phyloP scores from a whole-genome alignment of 2,329 filamentous ascomycete genomes.

The Botrytis paeoniae region DNA sequence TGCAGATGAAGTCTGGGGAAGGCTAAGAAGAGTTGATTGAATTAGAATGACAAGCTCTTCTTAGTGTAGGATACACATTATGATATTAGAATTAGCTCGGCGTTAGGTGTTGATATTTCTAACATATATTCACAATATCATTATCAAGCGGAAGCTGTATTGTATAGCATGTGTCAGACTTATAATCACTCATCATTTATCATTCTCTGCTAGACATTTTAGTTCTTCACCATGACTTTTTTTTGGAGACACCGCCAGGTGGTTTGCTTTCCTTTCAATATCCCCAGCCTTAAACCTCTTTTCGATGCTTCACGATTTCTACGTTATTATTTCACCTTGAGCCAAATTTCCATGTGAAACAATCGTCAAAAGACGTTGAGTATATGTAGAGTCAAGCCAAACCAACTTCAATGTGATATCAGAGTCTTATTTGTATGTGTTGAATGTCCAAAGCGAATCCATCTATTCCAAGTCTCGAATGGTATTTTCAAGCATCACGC shows the following conservation, averaged over 20 bases:
- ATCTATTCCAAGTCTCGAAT: background rate
- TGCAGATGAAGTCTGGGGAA: constrained; percentile 87
- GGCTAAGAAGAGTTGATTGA: constrained; percentile 45
- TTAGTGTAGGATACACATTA: background rate
- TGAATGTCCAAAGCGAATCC: background rate
- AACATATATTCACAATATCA: background rate
- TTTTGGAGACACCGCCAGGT: background rate
- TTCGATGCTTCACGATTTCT: background rate
- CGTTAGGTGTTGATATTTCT: background rate
- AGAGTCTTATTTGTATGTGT: background rate
- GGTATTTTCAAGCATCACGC: background rate
- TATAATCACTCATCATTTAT: background rate
- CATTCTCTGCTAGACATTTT: background rate
- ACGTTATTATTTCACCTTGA: background rate
- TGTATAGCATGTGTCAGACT: background rate
- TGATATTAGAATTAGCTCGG: background rate
- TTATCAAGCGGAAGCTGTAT: background rate
- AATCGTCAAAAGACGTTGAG: too few relatives aligned
- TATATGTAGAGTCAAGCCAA: background rate
- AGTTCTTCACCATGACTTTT: background rate
- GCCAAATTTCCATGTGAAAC: background rate
- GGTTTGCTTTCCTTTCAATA: background rate
- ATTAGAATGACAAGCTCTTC: background rate
- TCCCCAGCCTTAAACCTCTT: background rate
- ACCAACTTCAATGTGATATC: background rate